Percentiles rank a stretch among this genome's conserved stretches.
phyloP scores from a whole-genome alignment of 2,329 filamentous ascomycete genomes.

The Clarireedia sp. region DNA sequence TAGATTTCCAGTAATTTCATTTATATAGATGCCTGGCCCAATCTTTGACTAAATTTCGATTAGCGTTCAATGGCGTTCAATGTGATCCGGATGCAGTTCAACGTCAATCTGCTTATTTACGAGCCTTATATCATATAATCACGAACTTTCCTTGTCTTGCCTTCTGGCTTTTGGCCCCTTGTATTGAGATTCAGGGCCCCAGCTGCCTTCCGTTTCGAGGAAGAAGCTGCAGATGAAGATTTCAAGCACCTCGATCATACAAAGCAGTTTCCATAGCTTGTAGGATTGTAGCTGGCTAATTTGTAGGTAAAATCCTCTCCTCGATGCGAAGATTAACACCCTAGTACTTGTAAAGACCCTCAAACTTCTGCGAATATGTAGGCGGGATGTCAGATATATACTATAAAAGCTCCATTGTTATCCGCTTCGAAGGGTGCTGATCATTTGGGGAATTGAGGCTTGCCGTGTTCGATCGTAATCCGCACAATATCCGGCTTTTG shows the following conservation, averaged over 20 bases:
- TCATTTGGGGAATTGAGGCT: background rate
- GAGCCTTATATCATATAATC: too few relatives aligned
- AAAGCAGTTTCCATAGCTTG: background rate
- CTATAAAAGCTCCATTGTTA: background rate
- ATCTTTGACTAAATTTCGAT: background rate
- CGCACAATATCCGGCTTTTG: background rate
- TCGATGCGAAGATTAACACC: background rate
- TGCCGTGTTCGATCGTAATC: background rate
- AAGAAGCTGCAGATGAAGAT: background rate
- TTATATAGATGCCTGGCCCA: background rate
- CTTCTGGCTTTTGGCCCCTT: background rate
- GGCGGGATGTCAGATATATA: background rate
- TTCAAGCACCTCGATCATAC: background rate
- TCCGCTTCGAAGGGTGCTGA: background rate
- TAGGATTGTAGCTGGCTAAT: background rate
- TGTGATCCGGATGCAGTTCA: too few relatives aligned
- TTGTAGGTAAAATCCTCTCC: background rate
- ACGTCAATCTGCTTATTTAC: too few relatives aligned
- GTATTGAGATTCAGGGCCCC: background rate
- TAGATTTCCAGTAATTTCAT: background rate
- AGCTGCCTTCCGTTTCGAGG: background rate
- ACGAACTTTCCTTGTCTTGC: background rate
- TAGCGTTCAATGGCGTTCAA: too few relatives aligned
- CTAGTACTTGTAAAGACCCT: background rate
- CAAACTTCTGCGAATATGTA: background rate